These are phyloP conservation scores for Tetraselmis chui DNA, from an alignment of 139 green algal genomes.

Conservation along the genomic window DNA sequence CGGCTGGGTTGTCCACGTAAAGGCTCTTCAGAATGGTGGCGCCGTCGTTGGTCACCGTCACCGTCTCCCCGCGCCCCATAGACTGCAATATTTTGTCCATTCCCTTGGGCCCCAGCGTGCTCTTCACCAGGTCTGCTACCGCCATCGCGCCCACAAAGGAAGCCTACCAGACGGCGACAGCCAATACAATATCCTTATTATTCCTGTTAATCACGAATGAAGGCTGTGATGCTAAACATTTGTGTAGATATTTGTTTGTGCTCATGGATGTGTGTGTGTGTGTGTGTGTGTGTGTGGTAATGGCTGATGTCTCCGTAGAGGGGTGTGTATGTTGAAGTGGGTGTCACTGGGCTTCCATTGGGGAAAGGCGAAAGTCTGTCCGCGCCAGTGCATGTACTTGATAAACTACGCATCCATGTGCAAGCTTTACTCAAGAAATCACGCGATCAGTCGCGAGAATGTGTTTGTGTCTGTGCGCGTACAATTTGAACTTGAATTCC, in stretches of 20 bases:
- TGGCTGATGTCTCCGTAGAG: not conserved
- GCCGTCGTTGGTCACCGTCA: slow-evolving; percentile 98
- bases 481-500: too few relatives aligned
- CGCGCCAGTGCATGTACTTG: not conserved
- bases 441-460: too few relatives aligned
- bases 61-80: slow-evolving; percentile 66
- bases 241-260: too few relatives aligned
- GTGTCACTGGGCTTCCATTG: not conserved
- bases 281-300: too few relatives aligned
- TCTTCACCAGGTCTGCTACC: slow-evolving; percentile 96
- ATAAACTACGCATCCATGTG: not conserved
- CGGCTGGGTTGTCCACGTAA: slow-evolving; percentile 95
- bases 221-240: slow-evolving; percentile 1
- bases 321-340: not conserved
- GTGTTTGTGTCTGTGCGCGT: too few relatives aligned
- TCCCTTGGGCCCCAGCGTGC: slow-evolving; percentile 94
- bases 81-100: slow-evolving; percentile 99
- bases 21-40: slow-evolving; percentile 96
- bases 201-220: not conserved
- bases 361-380: not conserved
- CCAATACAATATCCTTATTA: not conserved
- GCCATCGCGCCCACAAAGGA: slow-evolving; percentile 96
- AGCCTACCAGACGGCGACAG: slow-evolving; percentile 41
- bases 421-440: too few relatives aligned
- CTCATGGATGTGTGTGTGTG: too few relatives aligned